phyloP scores from a whole-genome alignment of 177 flowering plant genomes.

The Vitis hybrid region DNA sequence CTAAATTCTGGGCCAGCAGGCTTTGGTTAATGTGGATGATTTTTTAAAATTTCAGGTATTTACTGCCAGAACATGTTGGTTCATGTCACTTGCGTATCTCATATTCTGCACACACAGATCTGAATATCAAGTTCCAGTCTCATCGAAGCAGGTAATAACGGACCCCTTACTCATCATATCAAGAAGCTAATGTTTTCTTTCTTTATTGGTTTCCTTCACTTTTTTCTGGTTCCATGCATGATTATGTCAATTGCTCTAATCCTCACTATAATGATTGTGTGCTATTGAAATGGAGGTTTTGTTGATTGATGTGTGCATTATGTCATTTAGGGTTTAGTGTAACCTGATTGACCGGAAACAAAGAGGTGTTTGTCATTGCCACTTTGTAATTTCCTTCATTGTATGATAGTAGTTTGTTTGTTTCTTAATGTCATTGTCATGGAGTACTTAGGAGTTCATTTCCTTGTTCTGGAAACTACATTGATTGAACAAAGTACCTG shows the following conservation, averaged over 20 bases:
- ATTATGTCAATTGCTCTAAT: background rate
- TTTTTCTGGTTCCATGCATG: background rate
- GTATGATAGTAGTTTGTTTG: constrained; percentile 22
- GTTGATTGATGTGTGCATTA: constrained; percentile 45
- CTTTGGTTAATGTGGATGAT: background rate
- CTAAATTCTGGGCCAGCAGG: no score
- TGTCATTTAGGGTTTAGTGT: constrained; percentile 61
- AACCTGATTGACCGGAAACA: constrained; percentile 48
- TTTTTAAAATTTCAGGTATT: constrained; percentile 49
- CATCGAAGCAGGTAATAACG: constrained; percentile 81
- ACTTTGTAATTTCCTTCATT: constrained; percentile 58
- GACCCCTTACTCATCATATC: no score
- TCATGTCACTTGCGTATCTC: constrained; percentile 81
- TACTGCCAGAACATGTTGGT: constrained; percentile 80
- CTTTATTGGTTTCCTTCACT: background rate
- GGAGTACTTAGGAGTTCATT: constrained; percentile 2
- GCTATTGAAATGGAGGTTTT: constrained; percentile 21
- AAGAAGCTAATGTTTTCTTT: background rate
- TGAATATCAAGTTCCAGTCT: constrained; percentile 91
- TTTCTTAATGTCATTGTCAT: constrained; percentile 1
- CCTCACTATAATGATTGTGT: constrained; percentile 3
- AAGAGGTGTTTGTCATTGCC: constrained; percentile 49
- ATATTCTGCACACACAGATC: constrained; percentile 89
- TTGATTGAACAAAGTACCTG: background rate
- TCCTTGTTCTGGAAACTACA: background rate